Conservation (phyloP, 2,329 filamentous ascomycete genomes). For the Diaporthe eres region DNA sequence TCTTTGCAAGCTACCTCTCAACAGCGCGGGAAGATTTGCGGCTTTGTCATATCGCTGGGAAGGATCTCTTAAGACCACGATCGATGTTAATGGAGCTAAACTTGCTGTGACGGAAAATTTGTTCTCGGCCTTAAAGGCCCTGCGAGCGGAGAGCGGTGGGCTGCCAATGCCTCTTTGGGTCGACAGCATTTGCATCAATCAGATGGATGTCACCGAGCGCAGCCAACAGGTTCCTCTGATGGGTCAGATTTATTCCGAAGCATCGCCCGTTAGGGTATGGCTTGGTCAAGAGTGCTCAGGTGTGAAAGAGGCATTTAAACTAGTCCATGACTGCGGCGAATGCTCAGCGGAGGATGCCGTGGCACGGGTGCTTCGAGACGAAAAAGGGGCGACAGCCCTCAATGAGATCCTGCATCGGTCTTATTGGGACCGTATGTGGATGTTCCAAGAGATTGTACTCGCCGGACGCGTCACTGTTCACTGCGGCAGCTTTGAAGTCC, state of each 20-base stretch:
- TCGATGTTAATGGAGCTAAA: not conserved
- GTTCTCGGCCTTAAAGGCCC: not conserved
- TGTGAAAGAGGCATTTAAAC: not conserved
- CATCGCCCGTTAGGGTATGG: slow-evolving; percentile 10
- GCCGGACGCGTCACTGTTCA: not conserved
- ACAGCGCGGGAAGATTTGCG: not conserved
- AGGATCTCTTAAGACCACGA: not conserved
- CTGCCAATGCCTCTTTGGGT: slow-evolving; percentile 6
- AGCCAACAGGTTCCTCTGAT: slow-evolving; percentile 30
- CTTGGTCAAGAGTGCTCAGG: slow-evolving; percentile 1
- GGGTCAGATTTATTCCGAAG: slow-evolving; percentile 24
- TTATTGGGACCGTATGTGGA: slow-evolving; percentile 7
- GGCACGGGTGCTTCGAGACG: not conserved
- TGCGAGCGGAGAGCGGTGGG: not conserved
- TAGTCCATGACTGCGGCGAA: not conserved
- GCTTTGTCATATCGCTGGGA: not conserved
- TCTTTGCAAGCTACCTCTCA: not conserved
- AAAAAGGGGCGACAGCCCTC: not conserved
- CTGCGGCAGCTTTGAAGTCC: too few relatives aligned
- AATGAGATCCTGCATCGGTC: not conserved
- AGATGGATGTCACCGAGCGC: slow-evolving; percentile 2
- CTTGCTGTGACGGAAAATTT: not conserved
- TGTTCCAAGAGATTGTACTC: not conserved
- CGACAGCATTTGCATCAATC: slow-evolving; percentile 39
- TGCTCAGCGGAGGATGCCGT: not conserved